Evolutionary conservation across 768 basidiomycete genomes (phyloP).

Genomic region (Auriscalpium orientale): DNA sequence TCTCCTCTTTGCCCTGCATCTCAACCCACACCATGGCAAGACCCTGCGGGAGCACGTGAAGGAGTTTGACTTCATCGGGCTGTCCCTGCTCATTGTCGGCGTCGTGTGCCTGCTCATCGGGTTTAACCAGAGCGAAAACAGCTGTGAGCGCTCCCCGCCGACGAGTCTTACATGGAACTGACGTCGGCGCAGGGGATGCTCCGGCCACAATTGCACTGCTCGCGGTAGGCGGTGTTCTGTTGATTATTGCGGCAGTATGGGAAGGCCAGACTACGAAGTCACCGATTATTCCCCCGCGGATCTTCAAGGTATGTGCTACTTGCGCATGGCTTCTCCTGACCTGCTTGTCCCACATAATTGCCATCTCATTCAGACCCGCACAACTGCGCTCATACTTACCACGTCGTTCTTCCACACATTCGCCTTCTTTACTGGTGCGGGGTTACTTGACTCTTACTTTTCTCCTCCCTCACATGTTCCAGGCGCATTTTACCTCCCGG

Average conservation of each 20-base stretch:
- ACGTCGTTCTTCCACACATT: constrained; percentile 27
- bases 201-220: constrained; percentile 30
- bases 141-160: constrained; percentile 18
- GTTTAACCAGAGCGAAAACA: constrained; percentile 27
- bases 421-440: constrained; percentile 26
- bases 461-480: neutral
- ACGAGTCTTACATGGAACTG: neutral
- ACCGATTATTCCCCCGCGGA: constrained; percentile 33
- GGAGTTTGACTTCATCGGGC: constrained; percentile 35
- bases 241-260: constrained; percentile 25
- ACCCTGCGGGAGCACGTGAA: constrained; percentile 24
- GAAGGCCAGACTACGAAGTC: constrained; percentile 26
- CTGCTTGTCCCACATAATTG: neutral
- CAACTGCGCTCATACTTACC: constrained; percentile 27
- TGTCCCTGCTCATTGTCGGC: constrained; percentile 26
- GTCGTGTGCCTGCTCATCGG: constrained; percentile 33
- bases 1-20: constrained; percentile 28
- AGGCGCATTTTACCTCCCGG: constrained; percentile 29
- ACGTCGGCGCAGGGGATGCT: constrained; percentile 19
- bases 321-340: too few species aligned
- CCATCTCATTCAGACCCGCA: constrained; percentile 24
- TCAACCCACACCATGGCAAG: constrained; percentile 27
- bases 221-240: constrained; percentile 25
- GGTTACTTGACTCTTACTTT: neutral
- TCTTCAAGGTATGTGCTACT: constrained; percentile 24